Conservation (phyloP, 139 green algal genomes). For the Zygnema cylindricum region DNA sequence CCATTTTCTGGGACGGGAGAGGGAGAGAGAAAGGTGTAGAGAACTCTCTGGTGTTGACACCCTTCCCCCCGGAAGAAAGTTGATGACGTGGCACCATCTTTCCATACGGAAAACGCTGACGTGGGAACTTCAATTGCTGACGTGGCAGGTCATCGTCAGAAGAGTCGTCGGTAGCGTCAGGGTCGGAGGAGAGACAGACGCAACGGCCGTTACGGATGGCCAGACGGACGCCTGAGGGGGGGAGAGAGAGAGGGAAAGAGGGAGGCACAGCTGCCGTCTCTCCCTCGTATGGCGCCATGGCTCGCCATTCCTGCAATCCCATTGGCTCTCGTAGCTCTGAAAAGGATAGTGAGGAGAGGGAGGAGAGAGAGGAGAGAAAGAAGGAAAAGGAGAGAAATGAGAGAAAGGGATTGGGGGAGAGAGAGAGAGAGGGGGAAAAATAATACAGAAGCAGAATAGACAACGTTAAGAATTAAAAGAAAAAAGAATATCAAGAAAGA, state of each 20-base stretch:
- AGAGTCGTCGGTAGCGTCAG: slow-evolving; percentile 42
- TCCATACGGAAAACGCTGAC: no score
- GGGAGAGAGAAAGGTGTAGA: background rate
- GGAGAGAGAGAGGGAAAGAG: background rate
- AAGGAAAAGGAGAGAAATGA: no score
- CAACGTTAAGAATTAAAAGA: no score
- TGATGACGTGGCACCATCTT: background rate
- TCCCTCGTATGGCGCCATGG: background rate
- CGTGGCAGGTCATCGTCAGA: slow-evolving; percentile 32
- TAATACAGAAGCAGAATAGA: no score
- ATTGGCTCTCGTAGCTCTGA: no score
- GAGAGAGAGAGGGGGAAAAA: no score
- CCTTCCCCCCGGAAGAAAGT: background rate
- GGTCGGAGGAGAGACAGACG: slow-evolving; percentile 26
- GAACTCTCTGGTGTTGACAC: background rate
- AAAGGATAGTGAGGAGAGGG: no score
- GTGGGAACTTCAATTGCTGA: no score
- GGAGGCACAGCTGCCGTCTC: background rate
- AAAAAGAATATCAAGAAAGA: no score
- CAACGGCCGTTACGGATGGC: background rate
- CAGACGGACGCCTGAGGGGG: background rate
- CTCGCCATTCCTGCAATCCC: background rate
- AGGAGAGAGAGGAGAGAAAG: no score
- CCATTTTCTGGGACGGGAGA: background rate
- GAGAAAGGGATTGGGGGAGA: no score